Base-by-base conservation (phyloP, 495 filamentous ascomycete species). In the Hypoxylon crocopeplum region DNA sequence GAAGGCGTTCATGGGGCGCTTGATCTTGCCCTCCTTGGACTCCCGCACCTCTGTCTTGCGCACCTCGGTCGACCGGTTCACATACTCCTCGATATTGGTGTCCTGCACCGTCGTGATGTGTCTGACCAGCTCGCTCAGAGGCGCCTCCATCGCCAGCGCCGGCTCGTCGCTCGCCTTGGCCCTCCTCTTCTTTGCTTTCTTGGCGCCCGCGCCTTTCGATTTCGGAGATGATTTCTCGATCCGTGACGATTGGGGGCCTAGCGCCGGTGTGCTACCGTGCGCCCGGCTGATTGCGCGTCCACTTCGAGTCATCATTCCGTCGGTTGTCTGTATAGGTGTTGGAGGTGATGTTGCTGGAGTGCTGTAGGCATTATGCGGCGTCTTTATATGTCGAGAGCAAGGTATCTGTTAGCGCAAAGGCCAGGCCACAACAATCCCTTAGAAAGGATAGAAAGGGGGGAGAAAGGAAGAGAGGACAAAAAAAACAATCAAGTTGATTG, bases 1-100 rank as follows among this genome's bases (percentile, higher is more conserved):
- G 80, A 98, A 98, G 1, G 92, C 93, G 68, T 98, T 98, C 89
- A 97, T 98, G 0, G 94, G 94, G 27, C 94, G 79, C 58, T 93
- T 90, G 50, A 98, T 81, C 64, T 92, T 91, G 2, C 90, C 90
- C 22, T 90, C 87, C 66, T 86, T 84, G 55, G 86, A 81, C 59
- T 80, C 75, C 49, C 82, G 82, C 12, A 90, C 85, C 63, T 95
- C 88, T 61, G 79, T 71, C 29, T 75, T 78, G 44, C 94, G 84
- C 5, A 76, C 80, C 37, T 90, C 85, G 1, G 77, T 72, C 7
- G 88, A 77, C 39, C 94, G 81, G 64, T 88, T 85, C 17, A 96
- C 93, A 78, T 87, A 96, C 16, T 74, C 78, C 49, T 91, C 86
- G 80, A 97, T 97, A 70, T 98, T 86, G 39, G 82, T 82, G 48